Evolutionary conservation across 1,284 basidiomycete species (phyloP), one percentile per base, ranked within the genome.

Genomic region (Puccinia sorghi): DNA sequence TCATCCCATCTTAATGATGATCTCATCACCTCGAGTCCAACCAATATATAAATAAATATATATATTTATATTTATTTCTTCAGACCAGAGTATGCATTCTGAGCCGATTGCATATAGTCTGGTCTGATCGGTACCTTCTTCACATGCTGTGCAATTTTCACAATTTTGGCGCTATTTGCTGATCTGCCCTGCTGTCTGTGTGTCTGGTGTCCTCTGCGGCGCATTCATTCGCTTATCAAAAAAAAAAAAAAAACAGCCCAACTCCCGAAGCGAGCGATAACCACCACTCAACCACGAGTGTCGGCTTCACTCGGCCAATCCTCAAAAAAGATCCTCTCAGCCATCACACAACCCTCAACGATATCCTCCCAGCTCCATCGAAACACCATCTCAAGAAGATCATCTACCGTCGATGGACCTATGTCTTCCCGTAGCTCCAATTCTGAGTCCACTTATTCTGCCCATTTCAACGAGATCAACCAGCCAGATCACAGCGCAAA

Each of bases 361-460:
- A 32, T 12, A 32, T 56, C 17, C n/a, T 22, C n/a, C 52, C n/a
- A 56, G 2, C 52, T 25, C 22, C 52, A 56, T 43, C 43, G n/a
- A 9, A 7, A 7, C 25, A 9, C 54, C 17, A 63, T 17, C 59
- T 63, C 59, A 63, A 63, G 13, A 13, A 27, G 39, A 63, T 41
- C 59, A 6, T 41, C 27, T n/a, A 63, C 20, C 59, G 59, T 32
- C 17, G 39, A 63, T 63, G 59, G 59, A 63, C 59, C 17, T n/a
- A 64, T 64, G 56, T 61, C 72, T 20, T 57, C 56, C 17, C 46
- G 52, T 22, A 73, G 59, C 56, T 50, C 37, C 2, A n/a, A 73
- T 17, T 46, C 25, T 6, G 43, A 59, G 8, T 48, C 41, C 13
- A 41, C 72, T 25, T 43, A 27, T 46, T 39, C 46, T 20, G 43